Evolutionary conservation across 306 rosid genomes (phyloP).

Genomic region (Vigna reflexopilosa): DNA sequence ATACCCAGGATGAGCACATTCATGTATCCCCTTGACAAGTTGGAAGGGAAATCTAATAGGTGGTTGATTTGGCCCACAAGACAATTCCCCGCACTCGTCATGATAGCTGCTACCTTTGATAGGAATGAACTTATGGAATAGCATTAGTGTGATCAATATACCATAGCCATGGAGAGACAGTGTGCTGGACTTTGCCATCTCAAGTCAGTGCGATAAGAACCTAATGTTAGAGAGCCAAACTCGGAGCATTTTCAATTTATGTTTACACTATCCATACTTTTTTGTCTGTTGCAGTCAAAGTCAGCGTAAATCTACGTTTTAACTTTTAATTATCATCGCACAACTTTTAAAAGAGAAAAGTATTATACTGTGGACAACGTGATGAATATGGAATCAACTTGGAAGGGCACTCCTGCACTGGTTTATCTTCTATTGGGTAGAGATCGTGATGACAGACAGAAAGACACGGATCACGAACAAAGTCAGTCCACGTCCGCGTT

Average conservation of each 20-base stretch:
- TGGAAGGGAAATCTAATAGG: neutral
- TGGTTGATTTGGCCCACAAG: neutral
- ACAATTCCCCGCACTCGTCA: neutral
- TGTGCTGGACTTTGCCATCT: neutral
- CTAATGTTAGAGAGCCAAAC: neutral
- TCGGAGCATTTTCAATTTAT: neutral
- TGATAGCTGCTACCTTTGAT: neutral
- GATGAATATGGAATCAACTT: neutral
- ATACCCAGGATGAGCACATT: neutral
- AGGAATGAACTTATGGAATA: neutral
- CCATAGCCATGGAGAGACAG: neutral
- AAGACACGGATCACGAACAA: neutral
- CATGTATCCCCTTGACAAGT: neutral
- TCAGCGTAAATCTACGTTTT: neutral
- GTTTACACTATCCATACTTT: neutral
- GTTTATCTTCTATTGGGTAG: neutral
- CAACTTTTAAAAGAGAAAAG: neutral
- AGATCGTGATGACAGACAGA: neutral
- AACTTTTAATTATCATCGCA: neutral
- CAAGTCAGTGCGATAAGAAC: neutral
- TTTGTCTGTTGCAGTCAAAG: neutral
- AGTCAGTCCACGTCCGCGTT: neutral
- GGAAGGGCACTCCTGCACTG: neutral
- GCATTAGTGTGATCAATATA: neutral
- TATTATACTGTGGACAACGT: too few relatives aligned